Base-by-base conservation (phyloP, 2,329 filamentous ascomycete species). In the Ophiostoma sp. region DNA sequence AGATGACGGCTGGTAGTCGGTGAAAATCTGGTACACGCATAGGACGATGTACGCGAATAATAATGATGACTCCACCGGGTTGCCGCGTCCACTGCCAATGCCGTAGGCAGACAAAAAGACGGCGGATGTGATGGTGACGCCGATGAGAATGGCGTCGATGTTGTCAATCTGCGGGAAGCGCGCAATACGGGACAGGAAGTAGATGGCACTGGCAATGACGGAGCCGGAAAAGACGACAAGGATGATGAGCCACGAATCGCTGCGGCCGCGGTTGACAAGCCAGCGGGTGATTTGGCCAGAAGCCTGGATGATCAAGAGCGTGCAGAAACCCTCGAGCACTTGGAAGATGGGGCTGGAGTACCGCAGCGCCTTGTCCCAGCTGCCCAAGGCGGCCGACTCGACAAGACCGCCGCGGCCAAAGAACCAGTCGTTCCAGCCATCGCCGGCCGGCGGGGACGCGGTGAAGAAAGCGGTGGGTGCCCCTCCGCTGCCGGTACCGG, bases 1-100 rank as follows among this genome's bases (percentile, higher is more conserved):
- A 36, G 72, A 69, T 8, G 91, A 93, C 3, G 95, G 93, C 73
- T 94, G 87, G 79, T 98, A 98, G 79, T 99, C 95, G 74, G 95
- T 99, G 78, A 98, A 98, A 78, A 98, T 98, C 78, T 99, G 95
- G 80, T 98, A 99, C 76, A 98, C 91, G 81, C 94, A 98, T 71
- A 99, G 88, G n/a, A 97, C 95, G 70, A 97, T 87, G 78, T 99
- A 99, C 75, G 95, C 94, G 76, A 99, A 98, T 69, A 99, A 85
- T 11, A 99, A 82, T 36, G 94, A 97, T 73, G 92, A 96, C 79
- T 99, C 94, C 67, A 98, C 91, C 2, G 94, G 92, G 75, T 97
- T 99, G 70, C 95, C 95, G 74, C 93, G 89, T 1, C 94, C 94
- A 74, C 92, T 97, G 71, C 91, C 91, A 73, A 98, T 97, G 40